Evolutionary conservation across 768 basidiomycete species (phyloP).

Genomic region (Leccinum variicolor): DNA sequence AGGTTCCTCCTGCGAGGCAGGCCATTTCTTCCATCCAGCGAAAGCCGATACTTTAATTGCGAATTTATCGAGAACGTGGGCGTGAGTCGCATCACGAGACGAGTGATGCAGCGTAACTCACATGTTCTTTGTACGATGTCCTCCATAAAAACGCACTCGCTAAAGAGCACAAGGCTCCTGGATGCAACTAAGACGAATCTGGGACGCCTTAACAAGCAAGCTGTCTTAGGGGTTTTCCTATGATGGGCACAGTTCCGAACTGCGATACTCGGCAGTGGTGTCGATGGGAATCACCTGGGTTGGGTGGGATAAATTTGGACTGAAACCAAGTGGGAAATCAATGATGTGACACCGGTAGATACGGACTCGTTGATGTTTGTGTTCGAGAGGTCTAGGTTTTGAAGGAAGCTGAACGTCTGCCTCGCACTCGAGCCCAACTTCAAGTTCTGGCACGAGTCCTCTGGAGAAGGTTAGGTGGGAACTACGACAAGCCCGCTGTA

Average conservation of each 20-base stretch:
- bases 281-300: not conserved
- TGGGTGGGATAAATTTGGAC: not conserved
- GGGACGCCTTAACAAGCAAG: not conserved
- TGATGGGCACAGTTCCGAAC: not conserved
- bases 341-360: not conserved
- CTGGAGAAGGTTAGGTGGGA: not conserved
- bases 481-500: not conserved
- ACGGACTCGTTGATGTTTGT: not conserved
- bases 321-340: not conserved
- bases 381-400: not conserved
- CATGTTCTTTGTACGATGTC: slow-evolving; percentile 2
- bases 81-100: not conserved
- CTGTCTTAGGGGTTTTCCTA: not conserved
- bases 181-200: not conserved
- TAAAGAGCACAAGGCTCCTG: not conserved
- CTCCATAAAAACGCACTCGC: slow-evolving; percentile 6
- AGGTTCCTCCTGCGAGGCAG: not conserved
- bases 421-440: no score
- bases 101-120: slow-evolving; percentile 1
- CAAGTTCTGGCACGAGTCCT: not conserved
- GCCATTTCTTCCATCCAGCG: slow-evolving; percentile 17
- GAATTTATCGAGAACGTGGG: not conserved
- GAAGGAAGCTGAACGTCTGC: not conserved
- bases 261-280: not conserved
- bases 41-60: slow-evolving; percentile 7